Evolutionary conservation across 495 filamentous ascomycete species (phyloP).

Genomic region (Aspergillus incahuasiensis): DNA sequence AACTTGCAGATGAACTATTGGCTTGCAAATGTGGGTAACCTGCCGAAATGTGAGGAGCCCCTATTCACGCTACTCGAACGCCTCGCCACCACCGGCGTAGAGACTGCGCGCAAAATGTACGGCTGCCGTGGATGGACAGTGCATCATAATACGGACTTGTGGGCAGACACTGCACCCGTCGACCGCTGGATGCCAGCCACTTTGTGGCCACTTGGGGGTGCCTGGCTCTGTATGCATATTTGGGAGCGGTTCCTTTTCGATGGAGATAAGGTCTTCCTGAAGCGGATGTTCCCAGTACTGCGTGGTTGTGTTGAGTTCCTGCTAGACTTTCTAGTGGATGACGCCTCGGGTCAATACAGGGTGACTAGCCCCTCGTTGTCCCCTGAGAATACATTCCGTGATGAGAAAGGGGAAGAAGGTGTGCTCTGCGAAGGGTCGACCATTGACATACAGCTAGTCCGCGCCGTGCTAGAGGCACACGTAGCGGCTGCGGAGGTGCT

Average conservation of each 20-base stretch:
- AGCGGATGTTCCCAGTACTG: conserved; percentile 30
- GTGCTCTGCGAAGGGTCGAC: conserved; percentile 39
- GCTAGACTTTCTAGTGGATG: conserved; percentile 42
- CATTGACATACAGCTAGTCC: conserved; percentile 46
- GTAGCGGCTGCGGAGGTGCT: conserved; percentile 4
- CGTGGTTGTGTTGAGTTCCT: conserved; percentile 39
- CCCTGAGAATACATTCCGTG: conserved; percentile 45
- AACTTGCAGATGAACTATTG: conserved; percentile 62
- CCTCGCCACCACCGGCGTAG: conserved; percentile 29
- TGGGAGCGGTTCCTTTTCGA: conserved; percentile 45
- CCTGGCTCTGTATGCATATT: conserved; percentile 45
- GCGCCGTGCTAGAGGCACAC: conserved; percentile 35
- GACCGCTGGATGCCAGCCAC: conserved; percentile 43
- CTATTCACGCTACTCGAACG: conserved; percentile 41
- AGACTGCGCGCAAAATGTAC: conserved; percentile 44
- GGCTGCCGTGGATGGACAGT: conserved; percentile 42
- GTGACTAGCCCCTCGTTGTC: conserved; percentile 45
- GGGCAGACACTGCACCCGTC: conserved; percentile 44
- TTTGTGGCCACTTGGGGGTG: conserved; percentile 44
- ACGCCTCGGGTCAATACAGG: conserved; percentile 29
- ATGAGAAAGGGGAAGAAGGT: conserved; percentile 25
- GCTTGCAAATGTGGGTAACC: conserved; percentile 43
- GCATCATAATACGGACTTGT: conserved; percentile 48
- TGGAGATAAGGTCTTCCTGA: conserved; percentile 30
- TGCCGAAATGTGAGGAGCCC: conserved; percentile 29